Evolutionary conservation across 352 stramenopile genomes (phyloP).

Genomic region (Pythium vanterpoolii): DNA sequence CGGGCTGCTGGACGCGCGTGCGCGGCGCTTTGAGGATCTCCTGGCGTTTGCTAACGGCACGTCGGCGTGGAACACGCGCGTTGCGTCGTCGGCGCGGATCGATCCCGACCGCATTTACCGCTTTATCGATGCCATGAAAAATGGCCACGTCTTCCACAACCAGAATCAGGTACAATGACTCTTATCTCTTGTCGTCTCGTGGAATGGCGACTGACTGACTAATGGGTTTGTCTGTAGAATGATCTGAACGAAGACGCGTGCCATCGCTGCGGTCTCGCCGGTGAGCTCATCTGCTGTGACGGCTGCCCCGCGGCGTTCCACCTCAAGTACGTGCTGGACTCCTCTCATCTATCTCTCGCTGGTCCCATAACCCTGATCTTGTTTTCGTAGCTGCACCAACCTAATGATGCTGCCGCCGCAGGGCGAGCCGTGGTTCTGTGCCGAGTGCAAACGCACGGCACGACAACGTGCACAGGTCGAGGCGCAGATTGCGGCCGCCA

Average conservation of each 20-base stretch:
- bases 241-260: constrained; percentile 82
- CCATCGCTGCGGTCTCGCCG: constrained; percentile 64
- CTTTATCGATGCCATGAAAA: constrained; percentile 67
- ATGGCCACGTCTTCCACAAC: constrained; percentile 53
- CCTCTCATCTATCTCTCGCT: background rate
- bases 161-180: constrained; percentile 46
- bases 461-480: constrained; percentile 21
- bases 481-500: background rate
- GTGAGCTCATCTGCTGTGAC: constrained; percentile 80
- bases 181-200: background rate
- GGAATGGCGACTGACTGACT: background rate
- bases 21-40: constrained; percentile 47
- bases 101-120: constrained; percentile 62
- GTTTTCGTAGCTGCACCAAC: constrained; percentile 48
- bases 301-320: constrained; percentile 76
- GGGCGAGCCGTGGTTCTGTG: constrained; percentile 66
- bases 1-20: constrained; percentile 54
- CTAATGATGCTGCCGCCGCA: constrained; percentile 50
- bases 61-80: constrained; percentile 68
- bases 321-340: constrained; percentile 36
- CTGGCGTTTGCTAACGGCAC: constrained; percentile 55
- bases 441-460: constrained; percentile 54
- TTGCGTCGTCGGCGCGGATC: constrained; percentile 41
- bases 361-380: background rate
- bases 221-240: constrained; percentile 31